Evolutionary conservation across 2,329 filamentous ascomycete species (phyloP).

Genomic region (Stagonosporopsis vannaccii): DNA sequence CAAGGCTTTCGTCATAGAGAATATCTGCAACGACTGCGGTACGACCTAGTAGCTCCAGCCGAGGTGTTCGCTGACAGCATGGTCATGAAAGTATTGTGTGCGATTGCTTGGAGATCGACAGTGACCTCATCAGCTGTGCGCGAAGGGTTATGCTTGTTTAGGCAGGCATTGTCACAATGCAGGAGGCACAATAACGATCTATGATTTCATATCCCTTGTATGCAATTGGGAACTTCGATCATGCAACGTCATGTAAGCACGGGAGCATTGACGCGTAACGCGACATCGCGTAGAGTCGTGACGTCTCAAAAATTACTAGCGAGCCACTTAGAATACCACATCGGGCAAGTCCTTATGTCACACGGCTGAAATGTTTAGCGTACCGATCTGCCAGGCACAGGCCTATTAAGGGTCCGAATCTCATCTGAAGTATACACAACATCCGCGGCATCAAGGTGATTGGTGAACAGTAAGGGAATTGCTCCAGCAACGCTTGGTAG

Average conservation of each 20-base stretch:
- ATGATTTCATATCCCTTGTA: neutral
- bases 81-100: too few relatives aligned
- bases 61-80: too few relatives aligned
- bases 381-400: neutral
- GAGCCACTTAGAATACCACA: neutral
- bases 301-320: neutral
- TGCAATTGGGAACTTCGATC: neutral
- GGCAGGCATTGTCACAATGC: neutral
- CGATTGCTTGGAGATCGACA: too few relatives aligned
- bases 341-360: neutral
- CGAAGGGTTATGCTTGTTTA: neutral
- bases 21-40: too few relatives aligned
- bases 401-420: neutral
- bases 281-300: slow-evolving; percentile 1
- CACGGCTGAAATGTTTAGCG: neutral
- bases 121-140: neutral
- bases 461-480: neutral
- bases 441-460: neutral
- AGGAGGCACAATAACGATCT: neutral
- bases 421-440: neutral
- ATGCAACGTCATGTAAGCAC: neutral
- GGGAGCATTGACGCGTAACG: neutral
- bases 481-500: neutral
- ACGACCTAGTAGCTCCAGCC: too few relatives aligned
- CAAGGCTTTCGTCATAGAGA: too few relatives aligned